These are phyloP conservation scores for Tricladium varicosporioides DNA, from an alignment of 2,329 filamentous ascomycete species.

Conservation along the genomic window DNA sequence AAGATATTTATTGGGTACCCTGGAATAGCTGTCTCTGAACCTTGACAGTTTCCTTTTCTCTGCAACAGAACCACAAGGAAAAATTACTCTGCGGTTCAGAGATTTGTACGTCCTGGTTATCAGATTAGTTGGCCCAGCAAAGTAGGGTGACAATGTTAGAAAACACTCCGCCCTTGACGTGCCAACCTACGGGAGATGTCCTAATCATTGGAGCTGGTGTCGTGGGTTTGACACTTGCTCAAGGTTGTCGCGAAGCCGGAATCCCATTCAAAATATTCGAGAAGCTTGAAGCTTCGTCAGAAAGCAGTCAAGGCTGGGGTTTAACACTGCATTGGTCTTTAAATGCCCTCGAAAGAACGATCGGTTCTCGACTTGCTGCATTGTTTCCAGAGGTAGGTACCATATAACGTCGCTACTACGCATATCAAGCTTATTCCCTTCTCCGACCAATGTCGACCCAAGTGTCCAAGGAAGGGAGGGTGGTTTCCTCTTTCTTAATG, in stretches of 20 bases:
- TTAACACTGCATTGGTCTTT: constrained; percentile 60
- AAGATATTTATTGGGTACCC: no score
- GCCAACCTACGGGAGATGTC: not conserved
- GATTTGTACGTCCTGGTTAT: no score
- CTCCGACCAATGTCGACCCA: constrained; percentile 29
- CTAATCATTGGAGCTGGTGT: constrained; percentile 35
- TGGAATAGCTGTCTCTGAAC: no score
- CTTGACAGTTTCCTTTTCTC: no score
- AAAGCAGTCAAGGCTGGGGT: constrained; percentile 52
- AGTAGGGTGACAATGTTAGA: not conserved
- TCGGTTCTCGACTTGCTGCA: constrained; percentile 22
- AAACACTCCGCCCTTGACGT: not conserved
- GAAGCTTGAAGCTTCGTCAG: constrained; percentile 29
- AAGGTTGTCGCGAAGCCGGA: constrained; percentile 34
- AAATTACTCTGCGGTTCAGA: no score
- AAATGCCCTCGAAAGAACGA: constrained; percentile 31
- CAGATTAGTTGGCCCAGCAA: not conserved
- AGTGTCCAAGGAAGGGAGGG: constrained; percentile 38
- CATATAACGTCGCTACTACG: not conserved
- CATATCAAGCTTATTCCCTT: constrained; percentile 34
- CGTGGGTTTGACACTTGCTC: constrained; percentile 34
- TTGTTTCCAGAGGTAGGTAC: constrained; percentile 20
- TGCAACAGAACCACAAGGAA: no score
- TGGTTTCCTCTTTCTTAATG: constrained; percentile 42
- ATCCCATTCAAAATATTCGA: constrained; percentile 41